These are phyloP conservation scores for Citrus cavaleriei DNA, from an alignment of 345 rosid species.

Conservation along the genomic window DNA sequence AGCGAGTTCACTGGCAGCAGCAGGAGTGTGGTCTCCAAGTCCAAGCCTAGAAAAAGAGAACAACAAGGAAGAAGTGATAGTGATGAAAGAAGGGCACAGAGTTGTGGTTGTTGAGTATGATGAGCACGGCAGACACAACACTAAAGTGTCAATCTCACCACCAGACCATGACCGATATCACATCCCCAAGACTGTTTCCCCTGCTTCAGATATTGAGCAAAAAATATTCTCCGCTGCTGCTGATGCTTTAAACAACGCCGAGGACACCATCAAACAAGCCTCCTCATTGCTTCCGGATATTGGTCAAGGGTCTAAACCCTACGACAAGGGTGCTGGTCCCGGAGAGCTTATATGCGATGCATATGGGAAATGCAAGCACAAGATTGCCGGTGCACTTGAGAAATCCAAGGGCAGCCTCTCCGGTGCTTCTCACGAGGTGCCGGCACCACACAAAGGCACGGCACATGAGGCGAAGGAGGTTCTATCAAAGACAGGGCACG, in stretches of 20 bases:
- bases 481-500: background rate
- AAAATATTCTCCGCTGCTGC: background rate
- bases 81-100: conserved; percentile 63
- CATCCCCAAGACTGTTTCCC: background rate
- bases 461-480: conserved; percentile 25
- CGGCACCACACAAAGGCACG: conserved; percentile 9
- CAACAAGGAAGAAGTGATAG: conserved; percentile 32
- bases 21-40: conserved; percentile 56
- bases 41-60: conserved; percentile 1
- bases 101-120: conserved; percentile 70
- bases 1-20: conserved; percentile 42
- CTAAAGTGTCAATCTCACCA: conserved; percentile 58
- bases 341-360: conserved; percentile 62
- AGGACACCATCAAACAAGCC: conserved; percentile 34
- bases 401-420: conserved; percentile 38
- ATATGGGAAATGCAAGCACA: conserved; percentile 50
- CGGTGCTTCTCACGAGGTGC: background rate
- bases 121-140: conserved; percentile 49
- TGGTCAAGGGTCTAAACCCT: conserved; percentile 27
- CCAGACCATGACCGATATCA: conserved; percentile 15
- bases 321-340: background rate
- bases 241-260: conserved; percentile 2
- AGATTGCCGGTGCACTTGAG: conserved; percentile 37
- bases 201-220: background rate
- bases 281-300: conserved; percentile 22